These are phyloP conservation scores for Boletus rubroflammeus DNA, from an alignment of 768 basidiomycete genomes.

Conservation along the genomic window DNA sequence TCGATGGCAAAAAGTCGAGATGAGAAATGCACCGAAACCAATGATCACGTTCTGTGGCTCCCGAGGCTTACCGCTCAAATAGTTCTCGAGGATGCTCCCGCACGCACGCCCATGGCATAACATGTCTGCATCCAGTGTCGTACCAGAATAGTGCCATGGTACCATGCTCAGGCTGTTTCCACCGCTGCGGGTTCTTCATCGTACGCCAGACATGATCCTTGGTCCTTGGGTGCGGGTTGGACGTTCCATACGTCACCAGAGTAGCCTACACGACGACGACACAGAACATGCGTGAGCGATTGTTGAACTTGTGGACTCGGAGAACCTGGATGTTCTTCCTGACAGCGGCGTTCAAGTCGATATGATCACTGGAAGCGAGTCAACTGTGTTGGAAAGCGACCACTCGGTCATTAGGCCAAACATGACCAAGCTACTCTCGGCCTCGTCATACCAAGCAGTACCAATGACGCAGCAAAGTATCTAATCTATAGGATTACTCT, in stretches of 20 bases:
- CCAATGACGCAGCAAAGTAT: too few relatives aligned
- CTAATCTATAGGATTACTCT: too few relatives aligned
- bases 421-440: too few relatives aligned
- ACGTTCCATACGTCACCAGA: constrained; percentile 76
- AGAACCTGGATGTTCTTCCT: constrained; percentile 74
- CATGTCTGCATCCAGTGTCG: constrained; percentile 84
- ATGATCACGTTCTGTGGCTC: constrained; percentile 55
- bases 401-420: too few relatives aligned
- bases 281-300: not conserved
- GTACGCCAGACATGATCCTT: constrained; percentile 84
- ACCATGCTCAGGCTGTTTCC: constrained; percentile 92
- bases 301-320: not conserved
- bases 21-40: constrained; percentile 26
- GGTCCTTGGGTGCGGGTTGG: constrained; percentile 82
- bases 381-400: too few relatives aligned
- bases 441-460: too few relatives aligned
- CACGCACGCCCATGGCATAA: constrained; percentile 70
- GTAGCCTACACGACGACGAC: constrained; percentile 18
- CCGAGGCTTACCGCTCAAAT: constrained; percentile 59
- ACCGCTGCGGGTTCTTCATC: constrained; percentile 69
- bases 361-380: too few relatives aligned
- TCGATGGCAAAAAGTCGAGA: not conserved
- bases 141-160: constrained; percentile 82
- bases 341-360: constrained; percentile 84
- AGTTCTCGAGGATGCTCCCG: constrained; percentile 71